Evolutionary conservation across 1,284 basidiomycete species (phyloP).

Genomic region (Fomitopsis schrenkii): DNA sequence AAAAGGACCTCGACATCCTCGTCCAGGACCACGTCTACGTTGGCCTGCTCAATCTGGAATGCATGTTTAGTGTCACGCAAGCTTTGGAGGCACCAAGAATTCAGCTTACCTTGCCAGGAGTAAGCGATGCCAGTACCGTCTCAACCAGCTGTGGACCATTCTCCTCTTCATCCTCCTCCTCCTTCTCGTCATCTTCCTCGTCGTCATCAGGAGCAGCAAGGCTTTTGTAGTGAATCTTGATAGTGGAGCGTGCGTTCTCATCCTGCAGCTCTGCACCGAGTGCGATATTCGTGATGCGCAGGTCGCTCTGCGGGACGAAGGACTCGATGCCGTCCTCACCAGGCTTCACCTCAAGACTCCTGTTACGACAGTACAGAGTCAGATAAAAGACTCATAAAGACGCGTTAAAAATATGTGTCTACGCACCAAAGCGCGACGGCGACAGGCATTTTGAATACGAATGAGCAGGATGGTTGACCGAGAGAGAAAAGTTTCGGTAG

Average conservation of each 20-base stretch:
- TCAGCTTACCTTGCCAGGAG: slow-evolving; percentile 61
- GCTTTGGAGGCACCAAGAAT: neutral
- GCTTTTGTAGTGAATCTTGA: slow-evolving; percentile 72
- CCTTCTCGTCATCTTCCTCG: slow-evolving; percentile 45
- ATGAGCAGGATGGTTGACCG: slow-evolving; percentile 8
- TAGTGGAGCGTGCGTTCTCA: slow-evolving; percentile 62
- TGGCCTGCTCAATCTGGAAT: slow-evolving; percentile 74
- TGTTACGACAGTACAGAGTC: slow-evolving; percentile 22
- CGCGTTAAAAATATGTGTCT: slow-evolving; percentile 14
- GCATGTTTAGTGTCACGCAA: neutral
- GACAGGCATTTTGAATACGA: slow-evolving; percentile 42
- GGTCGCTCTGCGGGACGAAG: slow-evolving; percentile 63
- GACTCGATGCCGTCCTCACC: slow-evolving; percentile 51
- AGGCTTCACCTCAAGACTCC: slow-evolving; percentile 60
- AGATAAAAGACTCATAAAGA: slow-evolving; percentile 8
- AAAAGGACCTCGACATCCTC: slow-evolving; percentile 69
- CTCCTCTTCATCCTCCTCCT: slow-evolving; percentile 27
- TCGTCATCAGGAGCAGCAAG: slow-evolving; percentile 44
- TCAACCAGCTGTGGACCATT: slow-evolving; percentile 25
- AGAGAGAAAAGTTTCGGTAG: slow-evolving; percentile 17
- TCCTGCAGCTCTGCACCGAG: slow-evolving; percentile 74
- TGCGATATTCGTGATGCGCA: slow-evolving; percentile 83
- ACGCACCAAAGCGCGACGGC: slow-evolving; percentile 62
- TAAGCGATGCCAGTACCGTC: slow-evolving; percentile 65
- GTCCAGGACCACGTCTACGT: slow-evolving; percentile 73